phyloP scores from a whole-genome alignment of 148 eudicot species.

The Hydrangea macrophylla region DNA sequence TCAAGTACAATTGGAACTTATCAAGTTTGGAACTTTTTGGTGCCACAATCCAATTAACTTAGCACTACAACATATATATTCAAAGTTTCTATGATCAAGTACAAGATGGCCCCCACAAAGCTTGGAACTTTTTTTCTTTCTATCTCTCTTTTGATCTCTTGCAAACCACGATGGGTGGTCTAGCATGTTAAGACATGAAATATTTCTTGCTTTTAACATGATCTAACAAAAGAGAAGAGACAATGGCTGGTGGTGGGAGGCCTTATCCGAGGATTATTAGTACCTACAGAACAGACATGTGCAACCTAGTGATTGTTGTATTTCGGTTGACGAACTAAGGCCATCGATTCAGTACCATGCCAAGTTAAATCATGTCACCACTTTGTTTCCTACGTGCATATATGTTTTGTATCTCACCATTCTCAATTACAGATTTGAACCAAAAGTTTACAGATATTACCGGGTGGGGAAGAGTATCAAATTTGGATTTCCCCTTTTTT shows the following conservation, averaged over 20 bases:
- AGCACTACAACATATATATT: too few relatives aligned
- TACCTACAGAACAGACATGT: background rate
- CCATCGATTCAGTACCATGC: background rate
- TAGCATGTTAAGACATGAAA: constrained; percentile 20
- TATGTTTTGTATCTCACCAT: too few relatives aligned
- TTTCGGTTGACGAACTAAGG: constrained; percentile 21
- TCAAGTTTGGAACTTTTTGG: background rate
- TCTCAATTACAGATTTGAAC: background rate
- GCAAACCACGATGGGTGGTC: constrained; percentile 1
- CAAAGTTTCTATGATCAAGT: constrained; percentile 11
- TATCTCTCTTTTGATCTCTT: too few relatives aligned
- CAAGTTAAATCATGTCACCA: background rate
- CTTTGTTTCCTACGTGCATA: background rate
- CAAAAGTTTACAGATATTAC: too few relatives aligned
- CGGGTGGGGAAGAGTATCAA: background rate
- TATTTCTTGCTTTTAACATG: constrained; percentile 27
- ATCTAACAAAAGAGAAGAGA: constrained; percentile 18
- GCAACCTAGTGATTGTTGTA: background rate
- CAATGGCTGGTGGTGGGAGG: constrained; percentile 24
- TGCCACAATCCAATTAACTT: constrained; percentile 1
- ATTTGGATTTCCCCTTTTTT: background rate
- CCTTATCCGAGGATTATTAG: constrained; percentile 24
- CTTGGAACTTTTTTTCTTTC: background rate
- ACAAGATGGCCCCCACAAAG: constrained; percentile 16
- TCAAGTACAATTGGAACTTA: constrained; percentile 26